A percentile compares a stretch with the other conserved stretches of the same genome.
These are phyloP conservation scores for Penicillium antarcticum DNA, from an alignment of 495 filamentous ascomycete genomes.

Conservation along the genomic window DNA sequence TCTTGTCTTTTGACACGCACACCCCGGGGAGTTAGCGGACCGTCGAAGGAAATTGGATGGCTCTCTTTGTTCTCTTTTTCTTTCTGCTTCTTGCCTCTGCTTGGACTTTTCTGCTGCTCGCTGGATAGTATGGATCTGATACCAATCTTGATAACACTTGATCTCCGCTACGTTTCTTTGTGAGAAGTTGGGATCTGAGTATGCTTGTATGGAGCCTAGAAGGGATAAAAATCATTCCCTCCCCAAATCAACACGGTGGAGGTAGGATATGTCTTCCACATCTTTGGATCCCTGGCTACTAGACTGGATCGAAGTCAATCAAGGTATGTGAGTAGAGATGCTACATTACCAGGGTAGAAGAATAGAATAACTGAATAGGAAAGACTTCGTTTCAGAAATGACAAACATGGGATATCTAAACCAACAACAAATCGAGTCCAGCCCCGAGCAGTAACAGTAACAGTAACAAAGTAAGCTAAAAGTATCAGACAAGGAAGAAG, in stretches of 20 bases:
- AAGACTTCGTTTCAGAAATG: slow-evolving; percentile 1
- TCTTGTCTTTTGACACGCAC: slow-evolving; percentile 6
- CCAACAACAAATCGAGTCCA: slow-evolving; percentile 10
- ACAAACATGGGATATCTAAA: slow-evolving; percentile 32
- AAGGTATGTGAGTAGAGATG: no score
- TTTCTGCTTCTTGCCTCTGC: not conserved
- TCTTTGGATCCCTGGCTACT: no score
- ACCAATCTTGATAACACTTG: no score
- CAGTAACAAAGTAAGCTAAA: slow-evolving; percentile 1
- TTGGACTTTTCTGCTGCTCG: not conserved
- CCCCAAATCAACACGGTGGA: no score
- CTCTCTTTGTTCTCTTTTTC: slow-evolving; percentile 8
- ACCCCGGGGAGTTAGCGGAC: slow-evolving; percentile 21
- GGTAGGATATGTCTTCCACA: not conserved
- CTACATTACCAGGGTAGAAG: not conserved
- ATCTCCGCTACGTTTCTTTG: no score
- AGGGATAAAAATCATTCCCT: no score
- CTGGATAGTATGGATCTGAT: not conserved
- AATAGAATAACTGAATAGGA: not conserved
- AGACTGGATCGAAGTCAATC: no score
- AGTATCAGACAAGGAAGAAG: slow-evolving; percentile 9
- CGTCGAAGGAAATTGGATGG: slow-evolving; percentile 15
- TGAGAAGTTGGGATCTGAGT: not conserved
- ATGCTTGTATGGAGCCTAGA: no score
- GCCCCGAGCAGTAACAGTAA: not conserved